phyloP scores from a whole-genome alignment of 257 asterid genomes.

The Solanum paucissectum region DNA sequence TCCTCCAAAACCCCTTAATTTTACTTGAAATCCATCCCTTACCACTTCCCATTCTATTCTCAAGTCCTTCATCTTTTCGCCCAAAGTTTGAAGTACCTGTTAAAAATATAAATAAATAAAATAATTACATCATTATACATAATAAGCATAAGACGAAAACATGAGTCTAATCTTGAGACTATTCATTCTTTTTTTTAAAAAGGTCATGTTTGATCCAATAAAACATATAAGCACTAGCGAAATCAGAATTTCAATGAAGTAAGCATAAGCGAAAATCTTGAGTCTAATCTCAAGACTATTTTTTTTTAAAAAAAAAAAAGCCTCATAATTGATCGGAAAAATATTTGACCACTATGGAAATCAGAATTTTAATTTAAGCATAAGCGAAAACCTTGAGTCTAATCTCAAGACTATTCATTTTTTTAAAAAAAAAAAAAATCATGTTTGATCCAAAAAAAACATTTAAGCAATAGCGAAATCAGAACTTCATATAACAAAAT shows the following conservation, averaged over 20 bases:
- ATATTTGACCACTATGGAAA: too few species aligned
- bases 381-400: background rate
- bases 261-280: too few species aligned
- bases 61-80: conserved; percentile 26
- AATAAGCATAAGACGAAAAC: background rate
- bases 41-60: conserved; percentile 68
- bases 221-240: accelerated
- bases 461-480: background rate
- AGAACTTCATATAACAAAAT: background rate
- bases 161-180: background rate
- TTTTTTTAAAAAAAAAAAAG: too few species aligned
- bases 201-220: background rate
- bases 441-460: background rate
- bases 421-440: background rate
- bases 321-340: too few species aligned
- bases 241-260: too few species aligned
- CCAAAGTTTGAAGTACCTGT: conserved; percentile 21
- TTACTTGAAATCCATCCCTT: conserved; percentile 79
- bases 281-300: too few species aligned
- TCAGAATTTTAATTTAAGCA: background rate
- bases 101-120: background rate
- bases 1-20: conserved; percentile 43
- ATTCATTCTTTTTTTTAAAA: too few species aligned
- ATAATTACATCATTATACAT: background rate
- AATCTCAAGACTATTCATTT: background rate